Base-by-base conservation (phyloP, 108 stramenopile species). In the Nitzschia sp. region DNA sequence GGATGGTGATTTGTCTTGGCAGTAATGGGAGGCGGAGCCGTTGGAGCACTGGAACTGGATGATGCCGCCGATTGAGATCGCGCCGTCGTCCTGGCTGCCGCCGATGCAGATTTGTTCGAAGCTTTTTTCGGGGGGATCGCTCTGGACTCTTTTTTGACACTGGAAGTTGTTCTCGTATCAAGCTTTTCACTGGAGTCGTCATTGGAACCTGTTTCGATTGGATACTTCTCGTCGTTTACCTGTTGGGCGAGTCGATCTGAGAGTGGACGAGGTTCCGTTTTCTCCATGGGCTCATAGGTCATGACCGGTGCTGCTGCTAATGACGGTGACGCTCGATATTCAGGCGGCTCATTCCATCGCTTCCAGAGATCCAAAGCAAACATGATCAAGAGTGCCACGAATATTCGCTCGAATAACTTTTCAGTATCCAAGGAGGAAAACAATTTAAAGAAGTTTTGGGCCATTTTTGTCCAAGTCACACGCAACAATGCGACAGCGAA, bases 1-100 rank as follows among this genome's bases (percentile, higher is more conserved):
- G 89, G 86, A 71, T 87, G 82, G 0, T 70, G 35, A 35, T 73
- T 49, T 19, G 67, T 55, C 3, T 15, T 54, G 24, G 53, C 32
- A 1, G 47, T 13, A 4, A 67, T 67, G 1, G 25, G 51, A 18
- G 66, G 54, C 3, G 53, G 53, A 28, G 30, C 30, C 5, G n/a
- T 58, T 5, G 4, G 2, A 3, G 29, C 28, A 25, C 5, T 31
- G 57, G 30, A 3, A 6, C 3, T 2, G 36, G 61, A 45, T 26
- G 61, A 23, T 3, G 23, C 46, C 15, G 45, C 1, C 36, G 61
- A 23, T 4, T 4, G 1, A 18, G 61, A 45, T 26, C 42, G 18
- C 1, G 23, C 46, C 15, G 45, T 0, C 36, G 61, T 27, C 21
- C 30, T 26, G 9, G 30, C n/a, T 31, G 23, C 32, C 28, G 30